Evolutionary conservation across 2,329 filamentous ascomycete species (phyloP).

Genomic region (Monilinia laxa): DNA sequence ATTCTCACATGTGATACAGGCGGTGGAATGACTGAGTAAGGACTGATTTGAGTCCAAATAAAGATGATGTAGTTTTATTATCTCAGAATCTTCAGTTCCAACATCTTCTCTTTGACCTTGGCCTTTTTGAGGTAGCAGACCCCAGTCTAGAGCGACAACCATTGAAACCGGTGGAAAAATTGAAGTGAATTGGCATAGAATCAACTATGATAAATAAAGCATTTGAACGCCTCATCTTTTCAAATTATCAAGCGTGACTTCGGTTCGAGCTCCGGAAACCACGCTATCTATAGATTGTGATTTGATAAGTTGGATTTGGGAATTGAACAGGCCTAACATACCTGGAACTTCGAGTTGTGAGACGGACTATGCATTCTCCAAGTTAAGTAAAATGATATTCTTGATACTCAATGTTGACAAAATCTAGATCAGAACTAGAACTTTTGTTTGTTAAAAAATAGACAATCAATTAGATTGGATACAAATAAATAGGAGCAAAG

Average conservation of each 20-base stretch:
- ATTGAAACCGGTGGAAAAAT: constrained; percentile 42
- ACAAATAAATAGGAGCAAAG: constrained; percentile 6
- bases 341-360: constrained; percentile 4
- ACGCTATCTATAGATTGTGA: constrained; percentile 44
- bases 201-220: constrained; percentile 47
- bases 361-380: constrained; percentile 4
- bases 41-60: no score
- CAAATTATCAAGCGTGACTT: constrained; percentile 46
- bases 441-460: constrained; percentile 35
- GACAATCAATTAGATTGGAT: constrained; percentile 42
- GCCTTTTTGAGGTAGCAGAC: constrained; percentile 46
- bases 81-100: neutral
- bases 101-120: constrained; percentile 24
- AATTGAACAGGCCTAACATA: no score
- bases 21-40: constrained; percentile 45
- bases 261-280: constrained; percentile 47
- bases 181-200: constrained; percentile 49
- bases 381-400: neutral
- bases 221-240: constrained; percentile 44
- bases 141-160: constrained; percentile 33
- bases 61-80: neutral
- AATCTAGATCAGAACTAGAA: constrained; percentile 9
- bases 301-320: constrained; percentile 33
- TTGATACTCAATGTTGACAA: neutral
- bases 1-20: constrained; percentile 52